Conservation (phyloP, 805 yeast species). For the Cyberlindnera americana region DNA sequence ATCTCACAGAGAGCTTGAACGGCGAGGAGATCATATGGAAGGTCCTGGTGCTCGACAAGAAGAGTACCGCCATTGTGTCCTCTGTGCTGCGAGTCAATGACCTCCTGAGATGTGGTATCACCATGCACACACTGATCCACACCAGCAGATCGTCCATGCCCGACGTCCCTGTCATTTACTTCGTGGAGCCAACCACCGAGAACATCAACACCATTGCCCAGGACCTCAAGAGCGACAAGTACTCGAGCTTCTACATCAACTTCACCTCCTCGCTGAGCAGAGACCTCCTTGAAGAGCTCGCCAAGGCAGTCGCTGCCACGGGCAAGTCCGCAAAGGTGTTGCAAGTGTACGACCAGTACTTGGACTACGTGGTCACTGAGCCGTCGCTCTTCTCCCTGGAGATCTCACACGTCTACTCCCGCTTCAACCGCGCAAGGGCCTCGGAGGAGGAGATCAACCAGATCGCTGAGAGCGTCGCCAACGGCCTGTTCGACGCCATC, state of each 20-base stretch:
- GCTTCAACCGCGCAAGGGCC: conserved; percentile 66
- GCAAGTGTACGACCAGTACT: conserved; percentile 92
- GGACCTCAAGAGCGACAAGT: conserved; percentile 72
- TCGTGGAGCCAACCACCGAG: conserved; percentile 80
- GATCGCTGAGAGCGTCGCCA: conserved; percentile 67
- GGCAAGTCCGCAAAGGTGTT: conserved; percentile 70
- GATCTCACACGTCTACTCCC: conserved; percentile 57
- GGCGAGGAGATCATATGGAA: conserved; percentile 84
- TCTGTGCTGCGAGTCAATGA: conserved; percentile 93
- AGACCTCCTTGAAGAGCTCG: conserved; percentile 81
- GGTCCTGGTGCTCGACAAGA: conserved; percentile 75
- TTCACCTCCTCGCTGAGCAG: conserved; percentile 80
- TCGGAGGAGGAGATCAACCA: conserved; percentile 70
- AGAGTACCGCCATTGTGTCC: conserved; percentile 82
- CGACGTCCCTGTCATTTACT: conserved; percentile 93
- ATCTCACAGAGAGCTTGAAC: conserved; percentile 50
- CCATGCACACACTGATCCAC: conserved; percentile 76
- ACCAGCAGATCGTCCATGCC: conserved; percentile 79
- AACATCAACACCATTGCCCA: conserved; percentile 66
- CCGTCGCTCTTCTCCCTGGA: conserved; percentile 85
- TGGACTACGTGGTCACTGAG: conserved; percentile 89
- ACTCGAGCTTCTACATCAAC: conserved; percentile 77
- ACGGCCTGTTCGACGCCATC: conserved; percentile 75
- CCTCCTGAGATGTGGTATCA: conserved; percentile 82
- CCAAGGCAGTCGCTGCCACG: conserved; percentile 69